phyloP scores from a whole-genome alignment of 148 eudicot species.

The Fagopyrum esculentum region DNA sequence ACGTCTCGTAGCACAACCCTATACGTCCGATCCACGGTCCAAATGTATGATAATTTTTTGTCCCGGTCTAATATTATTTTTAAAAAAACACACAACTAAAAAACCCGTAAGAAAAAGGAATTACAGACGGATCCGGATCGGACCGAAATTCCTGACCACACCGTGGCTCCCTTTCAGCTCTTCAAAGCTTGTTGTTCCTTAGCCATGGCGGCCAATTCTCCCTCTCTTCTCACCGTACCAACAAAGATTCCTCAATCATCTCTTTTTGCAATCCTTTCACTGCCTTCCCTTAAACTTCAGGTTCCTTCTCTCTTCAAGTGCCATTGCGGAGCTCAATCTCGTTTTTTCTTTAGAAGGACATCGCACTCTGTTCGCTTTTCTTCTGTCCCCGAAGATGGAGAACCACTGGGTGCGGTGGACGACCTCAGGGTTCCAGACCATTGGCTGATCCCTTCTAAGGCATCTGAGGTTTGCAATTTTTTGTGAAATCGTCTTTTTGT shows the following conservation, averaged over 20 bases:
- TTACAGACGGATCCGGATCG: no score
- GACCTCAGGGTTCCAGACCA: slow-evolving; percentile 58
- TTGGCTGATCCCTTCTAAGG: slow-evolving; percentile 52
- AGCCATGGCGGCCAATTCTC: not conserved
- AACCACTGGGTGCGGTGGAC: slow-evolving; percentile 30
- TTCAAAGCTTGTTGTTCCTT: not conserved
- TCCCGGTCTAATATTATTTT: no score
- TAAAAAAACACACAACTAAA: no score
- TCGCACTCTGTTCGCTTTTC: not conserved
- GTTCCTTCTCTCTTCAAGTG: not conserved
- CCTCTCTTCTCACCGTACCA: not conserved
- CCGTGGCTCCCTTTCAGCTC: not conserved
- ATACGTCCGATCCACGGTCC: no score
- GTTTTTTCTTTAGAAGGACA: not conserved
- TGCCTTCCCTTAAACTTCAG: no score
- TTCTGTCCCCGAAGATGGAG: slow-evolving; percentile 5
- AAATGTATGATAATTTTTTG: no score
- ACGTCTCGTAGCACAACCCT: no score
- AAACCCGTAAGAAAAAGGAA: no score
- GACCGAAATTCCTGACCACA: no score
- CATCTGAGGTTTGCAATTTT: slow-evolving; percentile 36
- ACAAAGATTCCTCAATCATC: not conserved
- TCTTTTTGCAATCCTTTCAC: not conserved
- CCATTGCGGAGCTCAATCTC: not conserved
- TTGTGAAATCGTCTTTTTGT: no score